Conservation (phyloP, 164 flowering plant genomes). For the Akebia trifoliata region DNA sequence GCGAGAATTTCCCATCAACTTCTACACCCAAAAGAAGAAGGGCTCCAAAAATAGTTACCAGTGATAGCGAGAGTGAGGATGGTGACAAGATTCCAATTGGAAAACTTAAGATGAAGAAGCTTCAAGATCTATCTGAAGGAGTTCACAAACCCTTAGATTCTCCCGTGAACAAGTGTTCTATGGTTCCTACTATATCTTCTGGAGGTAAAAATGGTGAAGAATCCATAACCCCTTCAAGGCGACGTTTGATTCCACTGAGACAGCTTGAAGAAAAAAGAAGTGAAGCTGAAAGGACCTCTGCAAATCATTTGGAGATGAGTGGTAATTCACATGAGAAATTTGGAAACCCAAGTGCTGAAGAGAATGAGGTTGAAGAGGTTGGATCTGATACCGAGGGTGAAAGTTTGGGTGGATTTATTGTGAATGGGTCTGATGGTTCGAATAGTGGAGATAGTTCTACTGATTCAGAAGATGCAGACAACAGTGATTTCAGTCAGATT, state of each 20-base stretch:
- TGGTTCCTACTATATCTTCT: conserved; percentile 10
- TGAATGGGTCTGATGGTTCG: conserved; percentile 28
- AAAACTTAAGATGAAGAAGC: conserved; percentile 24
- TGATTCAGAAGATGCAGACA: conserved; percentile 22
- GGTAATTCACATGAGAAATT: conserved; percentile 1
- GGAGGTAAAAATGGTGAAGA: conserved; percentile 9
- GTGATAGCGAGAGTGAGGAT: conserved; percentile 43
- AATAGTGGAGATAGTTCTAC: conserved; percentile 17
- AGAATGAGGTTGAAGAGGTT: conserved; percentile 27
- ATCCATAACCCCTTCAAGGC: conserved; percentile 19
- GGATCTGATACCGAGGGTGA: conserved; percentile 40
- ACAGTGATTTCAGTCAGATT: conserved; percentile 24
- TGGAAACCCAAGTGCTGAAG: conserved; percentile 16
- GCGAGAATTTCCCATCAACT: conserved; percentile 3
- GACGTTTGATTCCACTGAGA: conserved; percentile 27
- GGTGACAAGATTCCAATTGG: conserved; percentile 38
- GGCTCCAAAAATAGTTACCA: conserved; percentile 26
- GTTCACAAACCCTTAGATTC: conserved; percentile 5
- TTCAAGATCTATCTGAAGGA: conserved; percentile 4
- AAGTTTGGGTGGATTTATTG: conserved; percentile 49
- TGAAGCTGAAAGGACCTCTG: conserved; percentile 5
- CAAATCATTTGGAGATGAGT: conserved; percentile 5
- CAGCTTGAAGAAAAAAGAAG: conserved; percentile 14
- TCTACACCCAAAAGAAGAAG: conserved; percentile 35
- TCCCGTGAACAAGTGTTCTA: conserved; percentile 5